Percentiles rank a stretch among this genome's conserved stretches.
These are phyloP conservation scores for Ramaria sp. DNA, from an alignment of 768 basidiomycete genomes.

Conservation along the genomic window DNA sequence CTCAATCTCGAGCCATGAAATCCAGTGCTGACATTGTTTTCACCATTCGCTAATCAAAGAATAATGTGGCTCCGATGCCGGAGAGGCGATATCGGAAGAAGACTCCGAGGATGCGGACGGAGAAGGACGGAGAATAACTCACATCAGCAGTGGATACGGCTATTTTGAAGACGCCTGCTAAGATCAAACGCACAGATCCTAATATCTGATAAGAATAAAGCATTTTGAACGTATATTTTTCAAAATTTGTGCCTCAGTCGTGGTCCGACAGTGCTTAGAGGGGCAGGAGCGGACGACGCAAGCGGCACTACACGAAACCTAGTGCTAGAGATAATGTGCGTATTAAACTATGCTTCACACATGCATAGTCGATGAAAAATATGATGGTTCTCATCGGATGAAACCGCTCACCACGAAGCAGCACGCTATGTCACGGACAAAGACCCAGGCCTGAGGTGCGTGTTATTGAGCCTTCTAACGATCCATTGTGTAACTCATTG, in stretches of 20 bases:
- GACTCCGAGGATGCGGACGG: slow-evolving; percentile 50
- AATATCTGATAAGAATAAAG: slow-evolving; percentile 61
- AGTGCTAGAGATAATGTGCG: slow-evolving; percentile 46
- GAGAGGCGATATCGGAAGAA: slow-evolving; percentile 35
- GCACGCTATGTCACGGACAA: too few relatives aligned
- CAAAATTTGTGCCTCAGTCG: background rate
- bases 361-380: background rate
- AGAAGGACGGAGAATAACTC: slow-evolving; percentile 90
- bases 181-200: slow-evolving; percentile 76
- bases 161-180: slow-evolving; percentile 79
- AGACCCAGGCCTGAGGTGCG: too few relatives aligned
- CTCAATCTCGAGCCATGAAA: background rate
- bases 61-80: slow-evolving; percentile 68
- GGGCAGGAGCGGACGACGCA: slow-evolving; percentile 44
- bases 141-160: slow-evolving; percentile 91
- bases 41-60: slow-evolving; percentile 55
- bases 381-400: slow-evolving; percentile 27
- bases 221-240: slow-evolving; percentile 60
- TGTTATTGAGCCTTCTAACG: too few relatives aligned
- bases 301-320: slow-evolving; percentile 18
- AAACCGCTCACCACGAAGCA: slow-evolving; percentile 73
- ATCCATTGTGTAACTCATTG: too few relatives aligned
- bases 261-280: slow-evolving; percentile 31
- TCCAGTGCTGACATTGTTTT: slow-evolving; percentile 1
- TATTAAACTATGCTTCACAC: background rate